A percentile compares a stretch with the other conserved stretches of the same genome.
These are phyloP conservation scores for Pleodorina starrii DNA, from an alignment of 139 green algal species.

Conservation along the genomic window DNA sequence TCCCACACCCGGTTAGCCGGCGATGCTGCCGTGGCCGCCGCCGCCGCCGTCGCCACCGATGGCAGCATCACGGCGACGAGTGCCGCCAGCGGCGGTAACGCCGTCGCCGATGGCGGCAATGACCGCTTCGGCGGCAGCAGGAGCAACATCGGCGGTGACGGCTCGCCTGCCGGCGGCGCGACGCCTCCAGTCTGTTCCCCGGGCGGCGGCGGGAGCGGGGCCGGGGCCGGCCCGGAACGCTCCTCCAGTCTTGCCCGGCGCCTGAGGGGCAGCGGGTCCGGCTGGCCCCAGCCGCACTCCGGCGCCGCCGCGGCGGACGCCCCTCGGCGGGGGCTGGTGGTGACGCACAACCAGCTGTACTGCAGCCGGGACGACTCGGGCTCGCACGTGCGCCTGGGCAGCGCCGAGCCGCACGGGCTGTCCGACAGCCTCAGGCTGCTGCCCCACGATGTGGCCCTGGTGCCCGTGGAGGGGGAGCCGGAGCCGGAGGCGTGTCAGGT, in stretches of 20 bases:
- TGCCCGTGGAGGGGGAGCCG: not conserved
- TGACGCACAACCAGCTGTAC: constrained; percentile 1
- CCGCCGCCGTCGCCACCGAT: not conserved
- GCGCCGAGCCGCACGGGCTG: not conserved
- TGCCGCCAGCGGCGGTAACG: not conserved
- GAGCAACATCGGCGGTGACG: not conserved
- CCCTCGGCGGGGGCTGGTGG: not conserved
- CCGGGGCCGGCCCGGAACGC: too few species aligned
- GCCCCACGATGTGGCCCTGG: not conserved
- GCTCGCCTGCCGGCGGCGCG: too few species aligned
- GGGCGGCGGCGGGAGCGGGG: too few species aligned
- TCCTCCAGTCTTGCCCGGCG: too few species aligned
- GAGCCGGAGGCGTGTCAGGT: not conserved
- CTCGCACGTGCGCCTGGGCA: not conserved
- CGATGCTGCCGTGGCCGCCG: not conserved
- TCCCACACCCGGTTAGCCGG: too few species aligned
- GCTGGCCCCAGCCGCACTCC: not conserved
- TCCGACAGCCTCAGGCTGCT: not conserved
- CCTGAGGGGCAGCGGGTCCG: too few species aligned
- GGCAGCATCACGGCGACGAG: not conserved
- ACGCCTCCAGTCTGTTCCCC: too few species aligned
- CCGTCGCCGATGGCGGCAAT: not conserved
- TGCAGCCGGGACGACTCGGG: not conserved
- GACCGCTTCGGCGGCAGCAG: not conserved
- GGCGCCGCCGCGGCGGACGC: not conserved